Evolutionary conservation across 768 basidiomycete genomes (phyloP).

Genomic region (Russula olivacea): DNA sequence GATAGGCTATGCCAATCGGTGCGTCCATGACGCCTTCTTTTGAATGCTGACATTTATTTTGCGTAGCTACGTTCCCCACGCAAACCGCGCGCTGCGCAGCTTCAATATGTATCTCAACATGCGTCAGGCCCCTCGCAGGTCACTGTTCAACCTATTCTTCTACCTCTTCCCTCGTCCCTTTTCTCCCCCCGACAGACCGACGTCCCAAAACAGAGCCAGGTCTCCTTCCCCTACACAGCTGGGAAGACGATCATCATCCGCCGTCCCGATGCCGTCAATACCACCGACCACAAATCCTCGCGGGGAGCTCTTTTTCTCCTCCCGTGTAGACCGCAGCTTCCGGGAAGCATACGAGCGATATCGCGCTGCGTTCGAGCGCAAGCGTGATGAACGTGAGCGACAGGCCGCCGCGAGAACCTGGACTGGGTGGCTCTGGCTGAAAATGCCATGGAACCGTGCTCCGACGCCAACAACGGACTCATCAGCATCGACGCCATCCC

Average conservation of each 20-base stretch:
- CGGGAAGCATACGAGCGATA: conserved; percentile 92
- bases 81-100: conserved; percentile 83
- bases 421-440: conserved; percentile 30
- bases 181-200: conserved; percentile 27
- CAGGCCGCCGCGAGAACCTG: conserved; percentile 32
- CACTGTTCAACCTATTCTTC: conserved; percentile 49
- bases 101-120: conserved; percentile 98
- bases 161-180: conserved; percentile 51
- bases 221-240: conserved; percentile 34
- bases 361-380: conserved; percentile 77
- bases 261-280: conserved; percentile 63
- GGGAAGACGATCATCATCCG: conserved; percentile 39
- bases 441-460: conserved; percentile 29
- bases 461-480: conserved; percentile 12
- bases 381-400: conserved; percentile 59
- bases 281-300: conserved; percentile 86
- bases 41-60: conserved; percentile 7
- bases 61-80: conserved; percentile 89
- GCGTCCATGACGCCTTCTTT: conserved; percentile 32
- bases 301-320: conserved; percentile 95
- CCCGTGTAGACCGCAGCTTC: conserved; percentile 74
- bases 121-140: conserved; percentile 66
- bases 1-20: conserved; percentile 95
- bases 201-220: conserved; percentile 36
- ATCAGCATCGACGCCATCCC: conserved; percentile 14